Percentiles rank a stretch among this genome's conserved stretches.
Evolutionary conservation across 345 rosid species (phyloP).

Genomic region (Aquilaria malaccensis): DNA sequence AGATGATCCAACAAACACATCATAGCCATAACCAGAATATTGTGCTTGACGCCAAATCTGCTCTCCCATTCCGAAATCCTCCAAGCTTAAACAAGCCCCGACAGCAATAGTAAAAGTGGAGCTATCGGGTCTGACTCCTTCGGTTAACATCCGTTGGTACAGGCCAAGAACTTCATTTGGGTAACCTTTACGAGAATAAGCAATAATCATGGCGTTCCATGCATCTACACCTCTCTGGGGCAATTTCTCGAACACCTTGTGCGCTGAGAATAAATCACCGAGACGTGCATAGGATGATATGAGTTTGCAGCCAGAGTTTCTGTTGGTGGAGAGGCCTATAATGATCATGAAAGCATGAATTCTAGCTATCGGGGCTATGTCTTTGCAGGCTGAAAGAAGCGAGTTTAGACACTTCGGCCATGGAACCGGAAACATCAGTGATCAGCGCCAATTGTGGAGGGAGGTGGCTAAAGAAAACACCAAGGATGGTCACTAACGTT

Average conservation of each 20-base stretch:
- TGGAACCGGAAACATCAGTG: constrained; percentile 8
- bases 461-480: too few relatives aligned
- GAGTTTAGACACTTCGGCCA: constrained; percentile 23
- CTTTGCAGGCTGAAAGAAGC: constrained; percentile 32
- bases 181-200: constrained; percentile 36
- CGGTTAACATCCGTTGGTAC: constrained; percentile 44
- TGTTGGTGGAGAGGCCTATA: constrained; percentile 23
- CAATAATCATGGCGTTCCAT: constrained; percentile 55
- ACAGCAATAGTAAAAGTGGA: constrained; percentile 59
- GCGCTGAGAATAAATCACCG: constrained; percentile 39
- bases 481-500: too few relatives aligned
- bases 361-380: constrained; percentile 24
- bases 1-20: constrained; percentile 68
- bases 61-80: constrained; percentile 40
- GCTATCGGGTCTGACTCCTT: constrained; percentile 58
- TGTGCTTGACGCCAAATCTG: constrained; percentile 46
- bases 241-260: constrained; percentile 48
- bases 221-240: constrained; percentile 35
- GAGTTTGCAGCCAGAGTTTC: constrained; percentile 23
- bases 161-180: constrained; percentile 41
- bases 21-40: constrained; percentile 48
- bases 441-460: too few relatives aligned
- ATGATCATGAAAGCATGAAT: constrained; percentile 39
- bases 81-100: constrained; percentile 54
- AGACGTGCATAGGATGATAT: constrained; percentile 23